These are phyloP conservation scores for Thymus mandschuricus DNA, from an alignment of 257 asterid genomes.

Conservation along the genomic window DNA sequence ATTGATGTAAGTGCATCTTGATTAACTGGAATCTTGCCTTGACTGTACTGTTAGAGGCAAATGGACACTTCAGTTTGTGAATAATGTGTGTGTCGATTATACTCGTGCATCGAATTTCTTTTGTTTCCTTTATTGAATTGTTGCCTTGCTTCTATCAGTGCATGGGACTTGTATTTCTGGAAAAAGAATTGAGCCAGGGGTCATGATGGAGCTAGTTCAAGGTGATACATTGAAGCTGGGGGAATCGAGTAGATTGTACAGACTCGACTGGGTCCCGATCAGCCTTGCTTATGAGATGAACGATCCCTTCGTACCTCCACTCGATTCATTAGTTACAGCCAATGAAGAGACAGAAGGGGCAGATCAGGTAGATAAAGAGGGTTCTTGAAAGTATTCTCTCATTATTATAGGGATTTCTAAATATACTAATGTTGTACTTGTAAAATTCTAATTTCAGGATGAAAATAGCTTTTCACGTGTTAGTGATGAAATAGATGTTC, in stretches of 20 bases:
- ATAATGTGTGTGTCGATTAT: not conserved
- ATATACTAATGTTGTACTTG: constrained; percentile 23
- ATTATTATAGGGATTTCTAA: constrained; percentile 22
- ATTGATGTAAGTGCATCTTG: not conserved
- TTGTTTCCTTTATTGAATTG: constrained; percentile 11
- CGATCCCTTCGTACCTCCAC: constrained; percentile 61
- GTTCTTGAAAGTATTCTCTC: not conserved
- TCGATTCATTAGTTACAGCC: constrained; percentile 36
- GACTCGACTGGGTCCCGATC: constrained; percentile 81
- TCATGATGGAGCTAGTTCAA: constrained; percentile 55
- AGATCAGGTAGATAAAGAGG: constrained; percentile 39
- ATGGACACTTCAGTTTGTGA: not conserved
- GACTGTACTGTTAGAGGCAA: not conserved
- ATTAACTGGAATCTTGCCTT: not conserved
- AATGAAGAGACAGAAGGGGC: constrained; percentile 44
- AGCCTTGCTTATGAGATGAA: constrained; percentile 73
- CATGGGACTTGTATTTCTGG: constrained; percentile 94
- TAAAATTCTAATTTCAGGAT: constrained; percentile 46
- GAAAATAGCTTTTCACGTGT: constrained; percentile 28
- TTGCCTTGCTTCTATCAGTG: constrained; percentile 46
- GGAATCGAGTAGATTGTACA: constrained; percentile 77
- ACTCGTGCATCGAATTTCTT: constrained; percentile 3
- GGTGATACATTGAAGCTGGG: constrained; percentile 80
- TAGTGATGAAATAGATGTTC: constrained; percentile 45
- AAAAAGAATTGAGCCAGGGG: constrained; percentile 63